Conservation (phyloP, 176 grass and related monocot genomes). For the Avena sativa region DNA sequence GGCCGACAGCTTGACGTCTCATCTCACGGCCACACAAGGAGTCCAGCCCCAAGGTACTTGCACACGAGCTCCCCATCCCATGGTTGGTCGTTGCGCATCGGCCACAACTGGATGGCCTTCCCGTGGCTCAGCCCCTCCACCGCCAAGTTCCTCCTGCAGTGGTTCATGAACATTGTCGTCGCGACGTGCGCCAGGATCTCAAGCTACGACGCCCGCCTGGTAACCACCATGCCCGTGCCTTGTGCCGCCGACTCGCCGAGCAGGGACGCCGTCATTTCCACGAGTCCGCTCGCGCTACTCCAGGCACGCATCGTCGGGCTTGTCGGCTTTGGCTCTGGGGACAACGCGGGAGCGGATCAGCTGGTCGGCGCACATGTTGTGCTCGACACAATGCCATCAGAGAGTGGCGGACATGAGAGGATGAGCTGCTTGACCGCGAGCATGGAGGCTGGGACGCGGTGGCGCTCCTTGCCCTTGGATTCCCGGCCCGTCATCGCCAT, state of each 20-base stretch:
- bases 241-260: not conserved
- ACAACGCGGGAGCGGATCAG: too few relatives aligned
- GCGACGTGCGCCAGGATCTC: not conserved
- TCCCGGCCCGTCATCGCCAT: slow-evolving; percentile 49
- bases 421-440: slow-evolving; percentile 2
- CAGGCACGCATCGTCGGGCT: too few relatives aligned
- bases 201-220: slow-evolving; percentile 61
- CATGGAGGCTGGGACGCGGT: slow-evolving; percentile 33
- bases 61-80: slow-evolving; percentile 57
- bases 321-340: too few relatives aligned
- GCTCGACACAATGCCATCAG: too few relatives aligned
- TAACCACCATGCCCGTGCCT: slow-evolving; percentile 15
- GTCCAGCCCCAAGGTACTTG: slow-evolving; percentile 50
- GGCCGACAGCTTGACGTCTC: slow-evolving; percentile 32
- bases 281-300: not conserved
- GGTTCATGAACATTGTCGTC: too few relatives aligned
- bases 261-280: slow-evolving; percentile 17
- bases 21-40: slow-evolving; percentile 54
- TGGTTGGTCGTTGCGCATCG: slow-evolving; percentile 70
- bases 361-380: too few relatives aligned
- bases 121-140: slow-evolving; percentile 61
- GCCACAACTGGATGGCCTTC: slow-evolving; percentile 61
- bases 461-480: slow-evolving; percentile 1
- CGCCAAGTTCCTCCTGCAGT: slow-evolving; percentile 67
- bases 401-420: too few relatives aligned